Conservation (phyloP, 441 rosid genomes). For the Iberis amara region DNA sequence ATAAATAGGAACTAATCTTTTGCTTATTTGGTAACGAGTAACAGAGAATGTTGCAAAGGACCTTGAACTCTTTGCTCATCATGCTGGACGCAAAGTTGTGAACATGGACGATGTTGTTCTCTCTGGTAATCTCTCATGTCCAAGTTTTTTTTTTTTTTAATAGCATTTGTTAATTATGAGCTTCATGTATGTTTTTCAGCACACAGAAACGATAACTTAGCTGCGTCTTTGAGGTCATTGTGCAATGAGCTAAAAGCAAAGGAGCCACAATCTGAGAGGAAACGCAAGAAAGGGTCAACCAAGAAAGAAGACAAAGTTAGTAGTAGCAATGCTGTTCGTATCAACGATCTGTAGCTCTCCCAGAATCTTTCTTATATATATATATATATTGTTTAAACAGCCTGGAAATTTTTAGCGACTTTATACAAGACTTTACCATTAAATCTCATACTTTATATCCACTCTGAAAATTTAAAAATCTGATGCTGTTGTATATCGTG, state of each 20-base stretch:
- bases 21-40: slow-evolving; percentile 4
- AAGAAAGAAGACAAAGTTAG: slow-evolving; percentile 43
- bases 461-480: background rate
- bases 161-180: background rate
- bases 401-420: background rate
- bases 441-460: background rate
- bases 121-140: slow-evolving; percentile 34
- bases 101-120: slow-evolving; percentile 80
- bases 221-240: slow-evolving; percentile 52
- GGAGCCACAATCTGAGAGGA: slow-evolving; percentile 67
- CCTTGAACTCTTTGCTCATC: slow-evolving; percentile 80
- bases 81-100: slow-evolving; percentile 78
- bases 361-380: background rate
- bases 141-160: background rate
- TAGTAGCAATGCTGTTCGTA: slow-evolving; percentile 33
- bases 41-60: slow-evolving; percentile 75
- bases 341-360: slow-evolving; percentile 35
- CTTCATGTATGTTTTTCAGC: slow-evolving; percentile 39
- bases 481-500: background rate
- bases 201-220: slow-evolving; percentile 61
- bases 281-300: slow-evolving; percentile 53
- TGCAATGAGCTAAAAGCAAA: slow-evolving; percentile 56
- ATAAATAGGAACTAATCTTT: background rate
- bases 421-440: background rate
- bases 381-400: background rate